Conservation (phyloP, 2,329 filamentous ascomycete genomes). For the Neonectria neomacrospora region DNA sequence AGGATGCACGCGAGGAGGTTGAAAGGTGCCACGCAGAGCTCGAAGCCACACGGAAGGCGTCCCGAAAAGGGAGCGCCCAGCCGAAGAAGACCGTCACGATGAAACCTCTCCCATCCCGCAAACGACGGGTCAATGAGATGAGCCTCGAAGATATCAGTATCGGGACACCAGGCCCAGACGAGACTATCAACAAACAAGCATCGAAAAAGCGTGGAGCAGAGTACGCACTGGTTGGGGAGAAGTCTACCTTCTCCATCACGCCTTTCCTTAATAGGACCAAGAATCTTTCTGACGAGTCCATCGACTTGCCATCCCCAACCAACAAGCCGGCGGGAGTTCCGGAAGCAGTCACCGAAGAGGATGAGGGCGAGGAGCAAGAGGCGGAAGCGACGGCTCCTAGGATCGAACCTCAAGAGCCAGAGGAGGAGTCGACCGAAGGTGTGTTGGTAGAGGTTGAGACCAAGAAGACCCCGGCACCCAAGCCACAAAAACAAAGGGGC, state of each 20-base stretch:
- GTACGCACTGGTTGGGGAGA: slow-evolving; percentile 73
- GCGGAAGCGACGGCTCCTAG: slow-evolving; percentile 25
- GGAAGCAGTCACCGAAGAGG: slow-evolving; percentile 49
- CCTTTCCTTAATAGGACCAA: slow-evolving; percentile 86
- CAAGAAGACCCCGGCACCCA: slow-evolving; percentile 29
- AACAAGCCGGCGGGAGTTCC: slow-evolving; percentile 23
- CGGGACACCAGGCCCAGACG: slow-evolving; percentile 58
- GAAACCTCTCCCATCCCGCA: slow-evolving; percentile 53
- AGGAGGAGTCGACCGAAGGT: slow-evolving; percentile 25
- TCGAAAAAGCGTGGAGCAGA: slow-evolving; percentile 68
- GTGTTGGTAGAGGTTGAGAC: slow-evolving; percentile 11
- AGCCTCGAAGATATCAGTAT: slow-evolving; percentile 59
- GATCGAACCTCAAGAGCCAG: slow-evolving; percentile 22
- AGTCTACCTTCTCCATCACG: slow-evolving; percentile 93
- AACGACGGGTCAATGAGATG: slow-evolving; percentile 59
- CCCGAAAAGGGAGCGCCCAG: slow-evolving; percentile 32
- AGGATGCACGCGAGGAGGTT: slow-evolving; percentile 63
- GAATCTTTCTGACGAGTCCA: slow-evolving; percentile 57
- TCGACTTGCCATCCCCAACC: slow-evolving; percentile 42
- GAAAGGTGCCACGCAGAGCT: slow-evolving; percentile 56
- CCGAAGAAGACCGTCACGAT: slow-evolving; percentile 36
- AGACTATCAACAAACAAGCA: slow-evolving; percentile 54
- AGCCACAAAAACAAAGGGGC: slow-evolving; percentile 55
- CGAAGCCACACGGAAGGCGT: slow-evolving; percentile 42
- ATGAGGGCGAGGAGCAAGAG: slow-evolving; percentile 23